Evolutionary conservation across 164 flowering plant genomes (phyloP), one percentile per base, ranked within the genome.

Genomic region (Macadamia tetraphylla): DNA sequence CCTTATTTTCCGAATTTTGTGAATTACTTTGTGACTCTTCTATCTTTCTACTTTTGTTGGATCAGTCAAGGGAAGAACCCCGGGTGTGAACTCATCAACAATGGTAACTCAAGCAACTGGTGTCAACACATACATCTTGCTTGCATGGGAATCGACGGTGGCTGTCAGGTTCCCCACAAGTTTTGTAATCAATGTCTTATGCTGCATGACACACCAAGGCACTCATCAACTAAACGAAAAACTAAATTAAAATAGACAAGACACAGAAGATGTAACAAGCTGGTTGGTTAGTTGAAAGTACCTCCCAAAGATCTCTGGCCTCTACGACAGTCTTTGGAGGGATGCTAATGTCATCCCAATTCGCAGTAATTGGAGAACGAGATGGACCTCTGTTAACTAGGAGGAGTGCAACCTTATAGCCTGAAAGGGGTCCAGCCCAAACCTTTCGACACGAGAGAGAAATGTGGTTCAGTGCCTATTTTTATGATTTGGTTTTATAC

Each of bases 231-330:
- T 53, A 53, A 14, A 53, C 18, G 15, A 53, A 2, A 4, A 17
- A 46, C 13, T 46, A 46, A 49, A 14, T 49, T 10, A 49, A 35
- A 7, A 17, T 13, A 46, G 3, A 46, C 6, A 46, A 35, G 1
- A 11, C 40, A 35, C 40, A 35, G 40, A 5, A 35, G 40, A 61
- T 13, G 13, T 13, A 18, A 65, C 9, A 10, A 29, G 10, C n/a
- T 32, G 46, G 60, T 46, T 59, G 40, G 17, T 35, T 11, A 44
- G 43, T 1, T 15, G 57, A 9, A 29, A 6, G 12, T 86, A 86
- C 94, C 92, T 81, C 73, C 96, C 94, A 92, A 51, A 90, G 78
- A 71, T 92, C 96, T 78, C 96, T 81, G 6, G 83, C 92, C 68
- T 78, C 69, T 29, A 90, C 96, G 12, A 64, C 51, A 17, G 76